Conservation (phyloP, 306 rosid genomes). For the Carpinus fangiana region DNA sequence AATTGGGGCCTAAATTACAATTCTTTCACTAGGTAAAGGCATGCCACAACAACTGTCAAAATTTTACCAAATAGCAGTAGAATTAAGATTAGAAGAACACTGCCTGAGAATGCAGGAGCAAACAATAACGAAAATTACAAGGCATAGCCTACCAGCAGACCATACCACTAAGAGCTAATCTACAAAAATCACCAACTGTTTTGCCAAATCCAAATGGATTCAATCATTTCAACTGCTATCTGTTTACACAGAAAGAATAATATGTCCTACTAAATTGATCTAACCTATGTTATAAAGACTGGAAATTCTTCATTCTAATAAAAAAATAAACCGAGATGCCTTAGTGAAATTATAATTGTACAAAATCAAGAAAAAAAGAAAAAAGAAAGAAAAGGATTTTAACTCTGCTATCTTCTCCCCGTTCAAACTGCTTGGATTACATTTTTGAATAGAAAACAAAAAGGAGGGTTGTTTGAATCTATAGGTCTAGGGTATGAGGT, state of each 20-base stretch:
- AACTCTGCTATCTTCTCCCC: conserved; percentile 34
- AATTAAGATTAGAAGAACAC: neutral
- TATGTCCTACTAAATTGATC: conserved; percentile 56
- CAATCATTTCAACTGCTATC: conserved; percentile 46
- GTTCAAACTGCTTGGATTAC: conserved; percentile 68
- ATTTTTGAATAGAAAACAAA: too few relatives aligned
- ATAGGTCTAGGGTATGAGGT: too few relatives aligned
- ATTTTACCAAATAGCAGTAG: neutral
- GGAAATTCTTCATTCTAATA: conserved; percentile 38
- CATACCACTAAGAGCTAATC: neutral
- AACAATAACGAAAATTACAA: neutral
- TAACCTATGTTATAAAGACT: conserved; percentile 65
- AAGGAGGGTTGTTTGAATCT: too few relatives aligned
- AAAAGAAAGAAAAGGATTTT: conserved; percentile 9
- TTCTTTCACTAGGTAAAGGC: too few relatives aligned
- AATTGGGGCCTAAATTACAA: too few relatives aligned
- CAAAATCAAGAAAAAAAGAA: conserved; percentile 19
- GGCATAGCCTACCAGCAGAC: neutral
- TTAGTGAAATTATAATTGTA: conserved; percentile 40
- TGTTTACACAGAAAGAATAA: conserved; percentile 85
- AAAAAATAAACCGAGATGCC: conserved; percentile 3
- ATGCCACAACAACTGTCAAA: too few relatives aligned
- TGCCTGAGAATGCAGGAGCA: neutral
- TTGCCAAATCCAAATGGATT: conserved; percentile 37
- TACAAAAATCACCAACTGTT: conserved; percentile 28